Conservation (phyloP, 139 green algal genomes). For the Chara braunii region DNA sequence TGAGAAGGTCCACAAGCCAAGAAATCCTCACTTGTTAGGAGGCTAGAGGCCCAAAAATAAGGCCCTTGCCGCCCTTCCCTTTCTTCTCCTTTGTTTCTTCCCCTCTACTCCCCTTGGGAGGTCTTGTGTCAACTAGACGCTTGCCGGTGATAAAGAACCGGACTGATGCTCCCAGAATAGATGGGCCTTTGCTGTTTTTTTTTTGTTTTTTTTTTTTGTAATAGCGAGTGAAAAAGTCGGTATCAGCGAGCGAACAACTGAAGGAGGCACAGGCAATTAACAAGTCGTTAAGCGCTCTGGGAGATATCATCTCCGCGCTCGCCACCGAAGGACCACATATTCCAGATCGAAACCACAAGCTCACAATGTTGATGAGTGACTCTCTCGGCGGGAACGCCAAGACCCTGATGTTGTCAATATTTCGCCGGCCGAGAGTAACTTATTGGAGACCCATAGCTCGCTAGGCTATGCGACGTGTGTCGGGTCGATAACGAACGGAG, state of each 20-base stretch:
- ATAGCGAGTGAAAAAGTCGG: slow-evolving; percentile 92
- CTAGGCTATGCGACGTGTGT: slow-evolving; percentile 37
- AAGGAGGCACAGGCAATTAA: slow-evolving; percentile 98
- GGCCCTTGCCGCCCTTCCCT: too few species aligned
- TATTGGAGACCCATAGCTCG: slow-evolving; percentile 51
- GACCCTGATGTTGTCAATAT: slow-evolving; percentile 62
- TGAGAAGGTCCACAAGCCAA: too few species aligned
- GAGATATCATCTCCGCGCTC: slow-evolving; percentile 90
- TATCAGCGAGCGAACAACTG: slow-evolving; percentile 76
- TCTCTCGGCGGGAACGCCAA: slow-evolving; percentile 60
- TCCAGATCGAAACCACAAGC: slow-evolving; percentile 96
- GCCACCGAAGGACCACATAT: slow-evolving; percentile 75
- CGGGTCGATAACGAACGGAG: too few species aligned
- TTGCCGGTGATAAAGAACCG: too few species aligned
- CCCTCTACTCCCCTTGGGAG: too few species aligned
- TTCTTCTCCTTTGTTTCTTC: too few species aligned
- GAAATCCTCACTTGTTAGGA: too few species aligned
- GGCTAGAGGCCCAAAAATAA: too few species aligned
- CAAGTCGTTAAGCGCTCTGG: slow-evolving; percentile 89
- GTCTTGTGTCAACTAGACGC: too few species aligned
- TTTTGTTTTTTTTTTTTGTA: too few species aligned
- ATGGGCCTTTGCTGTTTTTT: too few species aligned
- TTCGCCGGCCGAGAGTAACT: slow-evolving; percentile 78
- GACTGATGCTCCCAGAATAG: too few species aligned
- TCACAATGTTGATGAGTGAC: slow-evolving; percentile 97